Conservation (phyloP, 208 protist genomes). For the Leishmania lainsoni region DNA sequence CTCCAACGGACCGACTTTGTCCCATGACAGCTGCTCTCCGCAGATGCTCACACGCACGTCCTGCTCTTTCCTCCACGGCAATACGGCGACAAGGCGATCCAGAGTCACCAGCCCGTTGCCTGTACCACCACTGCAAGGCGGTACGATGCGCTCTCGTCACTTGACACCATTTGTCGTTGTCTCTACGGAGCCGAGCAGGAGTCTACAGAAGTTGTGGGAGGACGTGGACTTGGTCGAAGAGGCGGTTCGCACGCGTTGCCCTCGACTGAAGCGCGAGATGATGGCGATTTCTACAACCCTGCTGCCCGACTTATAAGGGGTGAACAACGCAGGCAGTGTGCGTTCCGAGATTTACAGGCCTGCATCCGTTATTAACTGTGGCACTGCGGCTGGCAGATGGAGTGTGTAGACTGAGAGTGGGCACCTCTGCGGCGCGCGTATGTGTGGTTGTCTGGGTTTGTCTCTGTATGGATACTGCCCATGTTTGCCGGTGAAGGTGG, state of each 20-base stretch:
- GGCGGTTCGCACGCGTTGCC: slow-evolving; percentile 11
- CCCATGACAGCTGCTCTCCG: slow-evolving; percentile 1
- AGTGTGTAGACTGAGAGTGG: neutral
- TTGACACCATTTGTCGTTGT: slow-evolving; percentile 9
- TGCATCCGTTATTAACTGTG: neutral
- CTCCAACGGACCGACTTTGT: neutral
- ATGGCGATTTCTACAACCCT: neutral
- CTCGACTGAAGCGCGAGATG: slow-evolving; percentile 22
- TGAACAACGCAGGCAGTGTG: neutral
- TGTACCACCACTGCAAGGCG: neutral
- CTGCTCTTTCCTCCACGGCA: neutral
- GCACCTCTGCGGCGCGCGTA: too few species aligned
- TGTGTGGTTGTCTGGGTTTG: neutral
- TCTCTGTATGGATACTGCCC: neutral
- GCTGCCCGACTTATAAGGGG: neutral
- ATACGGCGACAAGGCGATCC: neutral
- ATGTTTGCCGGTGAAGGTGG: neutral
- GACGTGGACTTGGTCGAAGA: slow-evolving; percentile 10
- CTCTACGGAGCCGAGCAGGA: neutral
- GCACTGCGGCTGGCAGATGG: neutral
- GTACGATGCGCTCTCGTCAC: neutral
- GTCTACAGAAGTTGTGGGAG: neutral
- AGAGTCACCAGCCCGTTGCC: neutral
- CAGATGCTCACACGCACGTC: slow-evolving; percentile 4
- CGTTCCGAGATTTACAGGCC: neutral